phyloP scores from a whole-genome alignment of 2,329 filamentous ascomycete species.

The Talaromyces sp. region DNA sequence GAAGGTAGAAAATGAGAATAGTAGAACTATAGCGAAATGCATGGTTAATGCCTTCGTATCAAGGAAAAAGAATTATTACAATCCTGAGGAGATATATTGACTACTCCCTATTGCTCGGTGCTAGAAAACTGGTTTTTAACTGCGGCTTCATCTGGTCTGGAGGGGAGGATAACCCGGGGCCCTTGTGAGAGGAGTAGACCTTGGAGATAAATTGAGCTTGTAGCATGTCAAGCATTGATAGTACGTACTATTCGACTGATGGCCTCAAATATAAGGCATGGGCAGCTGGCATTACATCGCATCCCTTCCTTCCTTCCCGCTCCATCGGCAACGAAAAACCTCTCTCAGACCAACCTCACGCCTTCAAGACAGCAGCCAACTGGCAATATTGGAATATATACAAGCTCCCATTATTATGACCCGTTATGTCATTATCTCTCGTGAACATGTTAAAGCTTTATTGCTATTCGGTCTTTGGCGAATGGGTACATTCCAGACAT shows the following conservation, averaged over 20 bases:
- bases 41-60: background rate
- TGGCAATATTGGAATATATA: background rate
- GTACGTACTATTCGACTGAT: background rate
- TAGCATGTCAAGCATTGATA: too few species aligned
- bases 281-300: background rate
- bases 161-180: too few species aligned
- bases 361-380: background rate
- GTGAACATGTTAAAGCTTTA: background rate
- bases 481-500: background rate
- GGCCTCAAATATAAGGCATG: background rate
- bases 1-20: background rate
- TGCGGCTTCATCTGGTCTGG: too few species aligned
- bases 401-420: background rate
- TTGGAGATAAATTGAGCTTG: too few species aligned
- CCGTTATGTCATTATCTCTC: background rate
- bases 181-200: too few species aligned
- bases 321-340: background rate
- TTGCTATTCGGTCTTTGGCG: background rate
- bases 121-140: too few species aligned
- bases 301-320: background rate
- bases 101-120: too few species aligned
- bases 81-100: too few species aligned
- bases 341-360: background rate
- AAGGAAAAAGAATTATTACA: too few species aligned
- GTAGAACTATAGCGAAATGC: background rate